These are phyloP conservation scores for Rickenella mellea DNA, from an alignment of 768 basidiomycete species.

Conservation along the genomic window DNA sequence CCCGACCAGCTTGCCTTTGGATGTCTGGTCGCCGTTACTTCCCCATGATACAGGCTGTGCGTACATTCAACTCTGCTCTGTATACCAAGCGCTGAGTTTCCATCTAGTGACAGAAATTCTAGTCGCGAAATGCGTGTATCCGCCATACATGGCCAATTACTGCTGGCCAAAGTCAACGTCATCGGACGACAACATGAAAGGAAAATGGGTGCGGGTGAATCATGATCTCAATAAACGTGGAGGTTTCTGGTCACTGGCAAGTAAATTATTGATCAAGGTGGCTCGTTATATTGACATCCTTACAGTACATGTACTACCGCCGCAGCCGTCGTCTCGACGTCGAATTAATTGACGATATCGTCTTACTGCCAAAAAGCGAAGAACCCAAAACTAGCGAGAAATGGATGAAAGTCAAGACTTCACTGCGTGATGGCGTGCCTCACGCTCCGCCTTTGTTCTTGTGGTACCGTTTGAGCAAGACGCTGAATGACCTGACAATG, in stretches of 20 bases:
- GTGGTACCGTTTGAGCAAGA: conserved; percentile 73
- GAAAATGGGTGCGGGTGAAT: conserved; percentile 86
- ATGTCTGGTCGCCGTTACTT: conserved; percentile 69
- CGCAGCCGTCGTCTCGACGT: conserved; percentile 78
- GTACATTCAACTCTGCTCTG: conserved; percentile 16
- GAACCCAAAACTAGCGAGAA: conserved; percentile 33
- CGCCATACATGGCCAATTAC: conserved; percentile 46
- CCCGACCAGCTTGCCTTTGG: conserved; percentile 65
- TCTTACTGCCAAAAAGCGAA: conserved; percentile 49
- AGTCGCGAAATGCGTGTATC: conserved; percentile 55
- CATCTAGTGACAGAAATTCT: conserved; percentile 71
- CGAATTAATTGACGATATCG: conserved; percentile 66
- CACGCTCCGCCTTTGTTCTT: conserved; percentile 50
- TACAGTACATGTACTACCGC: conserved; percentile 71
- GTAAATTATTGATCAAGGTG: conserved; percentile 15
- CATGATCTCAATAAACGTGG: conserved; percentile 66
- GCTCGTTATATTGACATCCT: conserved; percentile 10
- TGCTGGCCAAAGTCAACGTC: conserved; percentile 63
- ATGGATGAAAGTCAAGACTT: conserved; percentile 60
- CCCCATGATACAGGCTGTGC: conserved; percentile 69
- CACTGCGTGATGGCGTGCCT: conserved; percentile 55
- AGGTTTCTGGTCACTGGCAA: conserved; percentile 53
- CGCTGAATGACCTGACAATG: conserved; percentile 47
- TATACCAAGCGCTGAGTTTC: neutral
- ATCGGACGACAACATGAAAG: conserved; percentile 66